Percentiles rank a stretch among this genome's conserved stretches.
Conservation (phyloP, 805 yeast genomes). For the Blastobotrys mokoenaii region DNA sequence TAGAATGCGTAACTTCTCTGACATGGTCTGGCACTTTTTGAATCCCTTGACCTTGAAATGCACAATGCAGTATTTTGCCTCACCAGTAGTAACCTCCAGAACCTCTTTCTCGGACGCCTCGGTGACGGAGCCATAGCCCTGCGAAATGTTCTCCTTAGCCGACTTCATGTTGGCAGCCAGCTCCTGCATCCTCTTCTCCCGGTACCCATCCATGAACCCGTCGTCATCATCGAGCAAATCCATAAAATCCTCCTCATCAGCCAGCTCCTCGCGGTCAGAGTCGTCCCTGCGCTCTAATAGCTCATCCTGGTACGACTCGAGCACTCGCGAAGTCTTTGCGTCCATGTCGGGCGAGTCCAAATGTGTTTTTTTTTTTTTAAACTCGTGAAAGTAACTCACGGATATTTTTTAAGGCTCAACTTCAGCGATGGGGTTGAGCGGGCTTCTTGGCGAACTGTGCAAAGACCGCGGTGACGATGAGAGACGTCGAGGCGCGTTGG, state of each 20-base stretch:
- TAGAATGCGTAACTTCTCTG: conserved; percentile 34
- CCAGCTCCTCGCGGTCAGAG: conserved; percentile 7
- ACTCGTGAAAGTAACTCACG: not conserved
- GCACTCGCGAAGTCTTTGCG: not conserved
- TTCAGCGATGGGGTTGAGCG: too few relatives aligned
- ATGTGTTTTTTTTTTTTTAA: too few relatives aligned
- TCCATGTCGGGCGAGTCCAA: not conserved
- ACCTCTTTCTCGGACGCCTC: conserved; percentile 47
- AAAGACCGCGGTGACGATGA: too few relatives aligned
- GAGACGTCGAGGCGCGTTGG: too few relatives aligned
- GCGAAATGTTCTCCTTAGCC: conserved; percentile 30
- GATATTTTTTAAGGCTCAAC: too few relatives aligned
- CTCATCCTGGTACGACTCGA: conserved; percentile 1
- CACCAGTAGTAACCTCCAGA: conserved; percentile 37
- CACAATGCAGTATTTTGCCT: conserved; percentile 40
- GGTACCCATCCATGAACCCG: conserved; percentile 39
- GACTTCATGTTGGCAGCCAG: conserved; percentile 36
- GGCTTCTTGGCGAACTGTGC: too few relatives aligned
- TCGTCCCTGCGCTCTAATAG: not conserved
- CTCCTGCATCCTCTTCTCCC: conserved; percentile 59
- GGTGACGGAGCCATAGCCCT: conserved; percentile 38
- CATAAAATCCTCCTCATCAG: conserved; percentile 22
- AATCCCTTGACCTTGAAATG: conserved; percentile 61
- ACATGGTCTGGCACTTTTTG: conserved; percentile 52
- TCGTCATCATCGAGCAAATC: conserved; percentile 33